phyloP scores from a whole-genome alignment of 2,329 filamentous ascomycete genomes.

The Phyllosticta citriasiana region DNA sequence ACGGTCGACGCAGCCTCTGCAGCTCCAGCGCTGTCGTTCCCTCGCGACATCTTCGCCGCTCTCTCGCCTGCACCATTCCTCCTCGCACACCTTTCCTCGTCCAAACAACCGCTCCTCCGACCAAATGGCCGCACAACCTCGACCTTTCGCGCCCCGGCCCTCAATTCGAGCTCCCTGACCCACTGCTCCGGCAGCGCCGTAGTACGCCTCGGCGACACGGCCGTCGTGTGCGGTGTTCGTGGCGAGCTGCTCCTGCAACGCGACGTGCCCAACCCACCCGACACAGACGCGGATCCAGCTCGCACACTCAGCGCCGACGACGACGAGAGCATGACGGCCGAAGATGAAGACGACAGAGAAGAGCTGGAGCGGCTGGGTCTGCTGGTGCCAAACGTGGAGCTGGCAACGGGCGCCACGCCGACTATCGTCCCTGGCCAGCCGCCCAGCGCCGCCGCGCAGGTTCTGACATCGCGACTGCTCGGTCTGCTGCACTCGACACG shows the following conservation, averaged over 20 bases:
- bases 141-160: slow-evolving; percentile 59
- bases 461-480: slow-evolving; percentile 69
- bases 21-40: slow-evolving; percentile 35
- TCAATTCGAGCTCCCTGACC: slow-evolving; percentile 75
- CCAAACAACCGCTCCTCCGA: slow-evolving; percentile 49
- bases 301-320: slow-evolving; percentile 23
- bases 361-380: slow-evolving; percentile 50
- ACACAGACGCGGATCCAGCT: slow-evolving; percentile 14
- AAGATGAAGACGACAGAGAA: slow-evolving; percentile 16
- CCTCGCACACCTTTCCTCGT: slow-evolving; percentile 62
- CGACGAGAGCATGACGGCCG: not conserved
- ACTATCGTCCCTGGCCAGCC: slow-evolving; percentile 76
- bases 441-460: slow-evolving; percentile 71
- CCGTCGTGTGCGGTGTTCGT: slow-evolving; percentile 86
- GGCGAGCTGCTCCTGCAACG: slow-evolving; percentile 70
- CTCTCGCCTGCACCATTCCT: slow-evolving; percentile 84
- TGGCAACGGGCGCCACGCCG: slow-evolving; percentile 83
- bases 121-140: slow-evolving; percentile 69
- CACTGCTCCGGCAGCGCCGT: slow-evolving; percentile 87
- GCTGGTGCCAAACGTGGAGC: slow-evolving; percentile 85
- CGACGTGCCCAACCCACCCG: slow-evolving; percentile 57
- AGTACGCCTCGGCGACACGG: slow-evolving; percentile 79
- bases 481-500: slow-evolving; percentile 63
- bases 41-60: slow-evolving; percentile 71
- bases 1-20: not conserved